These are phyloP conservation scores for Candida glucosophila DNA, from an alignment of 1,139 yeast species.

Conservation along the genomic window DNA sequence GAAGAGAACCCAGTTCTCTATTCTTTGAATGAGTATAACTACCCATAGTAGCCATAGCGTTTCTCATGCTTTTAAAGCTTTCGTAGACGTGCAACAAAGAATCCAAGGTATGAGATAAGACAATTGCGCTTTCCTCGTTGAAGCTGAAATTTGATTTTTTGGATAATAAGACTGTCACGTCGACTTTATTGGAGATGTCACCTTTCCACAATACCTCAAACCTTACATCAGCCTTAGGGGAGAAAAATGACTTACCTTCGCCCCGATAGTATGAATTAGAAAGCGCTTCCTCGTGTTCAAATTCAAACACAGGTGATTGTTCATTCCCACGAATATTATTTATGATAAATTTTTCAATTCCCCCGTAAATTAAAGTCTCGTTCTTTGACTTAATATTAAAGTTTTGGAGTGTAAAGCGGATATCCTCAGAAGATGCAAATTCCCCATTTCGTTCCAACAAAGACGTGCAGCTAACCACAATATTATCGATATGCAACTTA, in stretches of 20 bases:
- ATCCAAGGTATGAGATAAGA: no score
- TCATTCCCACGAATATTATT: constrained; percentile 11
- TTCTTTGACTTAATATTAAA: constrained; percentile 36
- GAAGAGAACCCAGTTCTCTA: neutral
- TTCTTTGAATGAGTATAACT: no score
- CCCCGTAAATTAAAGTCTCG: constrained; percentile 38
- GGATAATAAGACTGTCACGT: constrained; percentile 37
- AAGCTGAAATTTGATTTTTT: constrained; percentile 31
- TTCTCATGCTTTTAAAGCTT: constrained; percentile 1
- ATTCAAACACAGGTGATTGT: constrained; percentile 12
- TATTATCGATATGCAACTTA: constrained; percentile 21
- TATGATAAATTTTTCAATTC: constrained; percentile 25
- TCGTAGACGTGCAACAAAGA: constrained; percentile 1
- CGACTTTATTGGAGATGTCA: constrained; percentile 14
- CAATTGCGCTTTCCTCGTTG: constrained; percentile 13
- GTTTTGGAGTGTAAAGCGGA: constrained; percentile 20
- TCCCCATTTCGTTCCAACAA: constrained; percentile 31
- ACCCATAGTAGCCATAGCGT: constrained; percentile 1
- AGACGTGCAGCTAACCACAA: constrained; percentile 37
- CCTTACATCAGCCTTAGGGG: constrained; percentile 38
- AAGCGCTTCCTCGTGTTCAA: constrained; percentile 7
- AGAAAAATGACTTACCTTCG: constrained; percentile 3
- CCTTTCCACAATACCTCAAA: constrained; percentile 37
- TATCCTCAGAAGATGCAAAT: constrained; percentile 23
- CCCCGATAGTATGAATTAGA: constrained; percentile 1